phyloP scores from a whole-genome alignment of 2,329 filamentous ascomycete species.

The Cytospora paraplurivora region DNA sequence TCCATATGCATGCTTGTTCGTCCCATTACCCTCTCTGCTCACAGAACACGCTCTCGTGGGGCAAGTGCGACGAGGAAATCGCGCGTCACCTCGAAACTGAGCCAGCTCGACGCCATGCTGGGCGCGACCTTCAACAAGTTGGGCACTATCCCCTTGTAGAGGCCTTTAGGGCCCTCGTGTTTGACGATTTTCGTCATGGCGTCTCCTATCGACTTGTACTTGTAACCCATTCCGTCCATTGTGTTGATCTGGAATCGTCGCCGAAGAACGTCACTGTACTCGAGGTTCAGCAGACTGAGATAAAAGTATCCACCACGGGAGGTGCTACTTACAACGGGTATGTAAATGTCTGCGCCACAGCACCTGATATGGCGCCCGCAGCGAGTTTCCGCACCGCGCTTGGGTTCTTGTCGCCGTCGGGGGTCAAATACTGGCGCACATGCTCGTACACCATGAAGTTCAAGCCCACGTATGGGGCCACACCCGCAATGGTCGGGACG shows the following conservation, averaged over 20 bases:
- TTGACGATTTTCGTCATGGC: conserved; percentile 79
- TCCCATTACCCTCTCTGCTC: conserved; percentile 16
- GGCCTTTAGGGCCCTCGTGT: conserved; percentile 79
- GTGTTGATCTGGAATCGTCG: conserved; percentile 98
- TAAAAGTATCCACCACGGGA: conserved; percentile 8
- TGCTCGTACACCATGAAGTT: conserved; percentile 99
- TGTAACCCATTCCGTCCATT: conserved; percentile 97
- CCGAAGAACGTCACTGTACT: conserved; percentile 78
- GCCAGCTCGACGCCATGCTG: conserved; percentile 98
- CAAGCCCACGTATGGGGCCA: conserved; percentile 93
- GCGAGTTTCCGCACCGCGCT: conserved; percentile 77
- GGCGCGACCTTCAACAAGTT: conserved; percentile 97
- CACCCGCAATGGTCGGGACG: conserved; percentile 88
- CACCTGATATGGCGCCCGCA: conserved; percentile 92
- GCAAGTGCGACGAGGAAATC: conserved; percentile 76
- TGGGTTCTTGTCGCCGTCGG: conserved; percentile 84
- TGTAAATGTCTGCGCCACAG: conserved; percentile 94
- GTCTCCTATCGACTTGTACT: conserved; percentile 85
- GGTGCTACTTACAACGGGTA: conserved; percentile 83
- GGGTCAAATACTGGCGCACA: conserved; percentile 79
- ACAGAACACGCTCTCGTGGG: conserved; percentile 39
- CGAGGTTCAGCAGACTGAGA: conserved; percentile 31
- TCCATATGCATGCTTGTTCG: background rate
- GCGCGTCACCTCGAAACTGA: conserved; percentile 92
- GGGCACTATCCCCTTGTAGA: conserved; percentile 95